Base-by-base conservation (phyloP, 1,284 basidiomycete species). In the Cutaneotrichosporon sp. region DNA sequence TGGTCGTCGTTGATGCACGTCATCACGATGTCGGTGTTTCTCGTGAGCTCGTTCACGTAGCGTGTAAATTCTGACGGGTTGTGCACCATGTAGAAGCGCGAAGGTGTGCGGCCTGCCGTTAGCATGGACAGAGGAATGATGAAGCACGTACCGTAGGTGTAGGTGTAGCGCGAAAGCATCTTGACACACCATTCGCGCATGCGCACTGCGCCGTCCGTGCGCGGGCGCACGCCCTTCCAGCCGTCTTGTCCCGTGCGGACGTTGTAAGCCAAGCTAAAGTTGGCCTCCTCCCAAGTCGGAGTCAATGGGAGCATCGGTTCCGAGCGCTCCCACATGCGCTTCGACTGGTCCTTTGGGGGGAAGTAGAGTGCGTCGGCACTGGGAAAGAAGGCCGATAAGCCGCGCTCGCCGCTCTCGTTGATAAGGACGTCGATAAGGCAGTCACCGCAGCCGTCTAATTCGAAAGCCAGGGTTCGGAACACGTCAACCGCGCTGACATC, bases 351-450 rank as follows among this genome's bases (percentile, higher is more conserved):
- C n/a, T 58, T 38, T 0, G 69, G 63, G 7, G 69, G 67, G 30
- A 65, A 60, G 38, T 58, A 68, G 16, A 66, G 34, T 42, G 69
- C 61, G 22, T 71, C 66, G 5, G 22, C 49, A 5, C 36, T 30
- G 6, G 81, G 81, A 13, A 82, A 62, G 65, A 82, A 73, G 0
- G 77, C 80, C 11, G 69, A 68, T 6, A 82, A 61, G 0, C 80
- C 80, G 7, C 70, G 69, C 46, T 66, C 58, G 11, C 80, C 80
- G 11, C 76, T 78, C 9, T 69, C 65, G 14, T 62, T 63, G 22
- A 80, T 58, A 16, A 82, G 66, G 5, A 72, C 74, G 18, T 63
- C 67, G 58, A 81, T 76, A 18, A 80, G 62, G 62, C 80, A 82
- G 64, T 80, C 80, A 10, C 80, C 80, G 58, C 80, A 81, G 22